A percentile compares a stretch with the other conserved stretches of the same genome.
Conservation (phyloP, 768 basidiomycete species). For the Pulveroboletus sp. region DNA sequence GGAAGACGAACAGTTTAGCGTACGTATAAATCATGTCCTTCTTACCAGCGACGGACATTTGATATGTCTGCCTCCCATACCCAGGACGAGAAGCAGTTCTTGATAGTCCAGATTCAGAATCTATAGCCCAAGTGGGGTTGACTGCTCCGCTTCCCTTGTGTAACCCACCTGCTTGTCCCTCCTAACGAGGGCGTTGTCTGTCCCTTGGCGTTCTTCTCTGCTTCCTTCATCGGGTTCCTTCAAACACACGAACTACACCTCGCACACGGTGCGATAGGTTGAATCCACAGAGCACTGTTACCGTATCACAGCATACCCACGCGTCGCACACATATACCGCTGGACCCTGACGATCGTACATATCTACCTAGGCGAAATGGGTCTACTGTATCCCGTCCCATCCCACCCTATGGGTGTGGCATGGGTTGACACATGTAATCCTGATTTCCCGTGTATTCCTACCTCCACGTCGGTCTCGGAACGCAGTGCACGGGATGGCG, state of each 20-base stretch:
- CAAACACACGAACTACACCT: neutral
- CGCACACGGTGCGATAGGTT: neutral
- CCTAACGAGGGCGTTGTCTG: neutral
- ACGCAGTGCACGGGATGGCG: no score
- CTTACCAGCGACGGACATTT: neutral
- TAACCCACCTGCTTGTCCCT: neutral
- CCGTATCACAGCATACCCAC: conserved; percentile 7
- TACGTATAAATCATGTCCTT: conserved; percentile 26
- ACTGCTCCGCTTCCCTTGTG: neutral
- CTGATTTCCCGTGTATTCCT: neutral
- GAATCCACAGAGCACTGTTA: neutral
- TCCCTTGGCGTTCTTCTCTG: conserved; percentile 5
- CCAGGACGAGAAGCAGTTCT: conserved; percentile 91
- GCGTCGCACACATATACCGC: conserved; percentile 7
- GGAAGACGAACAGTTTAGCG: conserved; percentile 96
- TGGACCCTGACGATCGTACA: neutral
- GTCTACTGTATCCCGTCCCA: neutral
- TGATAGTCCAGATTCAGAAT: conserved; percentile 85
- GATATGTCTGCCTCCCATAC: neutral
- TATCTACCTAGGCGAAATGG: neutral
- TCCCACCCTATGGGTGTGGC: neutral
- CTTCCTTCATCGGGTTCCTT: conserved; percentile 2
- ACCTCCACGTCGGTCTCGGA: no score
- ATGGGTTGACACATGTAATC: neutral
- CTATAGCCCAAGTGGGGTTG: conserved; percentile 39